Base-by-base conservation (phyloP, 805 yeast genomes). In the Candida verbasci region DNA sequence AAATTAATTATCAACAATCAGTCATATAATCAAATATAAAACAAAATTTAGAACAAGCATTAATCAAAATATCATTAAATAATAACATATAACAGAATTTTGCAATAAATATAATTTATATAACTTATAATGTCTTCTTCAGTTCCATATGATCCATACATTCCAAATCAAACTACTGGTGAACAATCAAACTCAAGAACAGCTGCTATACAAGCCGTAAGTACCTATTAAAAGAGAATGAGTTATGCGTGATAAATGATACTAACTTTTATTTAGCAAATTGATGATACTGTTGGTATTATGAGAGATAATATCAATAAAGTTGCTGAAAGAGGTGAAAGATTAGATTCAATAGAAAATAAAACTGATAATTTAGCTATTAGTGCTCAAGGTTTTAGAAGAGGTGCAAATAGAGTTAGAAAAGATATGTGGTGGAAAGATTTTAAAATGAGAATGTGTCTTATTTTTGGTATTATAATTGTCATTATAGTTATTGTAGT, bases 371-470 rank as follows among this genome's bases (percentile, higher is more conserved):
- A 85, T 59, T 74, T 91, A 50, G 95, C 95, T 29, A 86, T 82
- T 31, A 78, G 86, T 31, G 97, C 98, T 8, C 91, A 86, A 50
- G 93, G 95, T 24, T 91, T 93, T 70, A 86, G 94, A 59, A 78
- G 95, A 58, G 95, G 96, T 27, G 97, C 98, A 41, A 91, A 91
- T 67, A 81, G 95, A 52, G 97, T 91, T 32, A 85, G 98, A 66
- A 91, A 89, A 63, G 95, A 89, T 57, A 91, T 91, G 97, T 91
- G 97, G 97, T 86, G 95, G 85, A 91, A 93, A 64, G 96, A 91
- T 60, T 75, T 93, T 78, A 93, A 93, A 70, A 84, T 93, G 91
- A 82, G 95, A 62, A 68, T 89, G 71, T 91, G 97, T 63, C 65
- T 86, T 40, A 82, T 89, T 41, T 78, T 82, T 32, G 84, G 82